A percentile compares a stretch with the other conserved stretches of the same genome.
Evolutionary conservation across 169 alveolate species (phyloP).

Genomic region (Eimeria maxima): DNA sequence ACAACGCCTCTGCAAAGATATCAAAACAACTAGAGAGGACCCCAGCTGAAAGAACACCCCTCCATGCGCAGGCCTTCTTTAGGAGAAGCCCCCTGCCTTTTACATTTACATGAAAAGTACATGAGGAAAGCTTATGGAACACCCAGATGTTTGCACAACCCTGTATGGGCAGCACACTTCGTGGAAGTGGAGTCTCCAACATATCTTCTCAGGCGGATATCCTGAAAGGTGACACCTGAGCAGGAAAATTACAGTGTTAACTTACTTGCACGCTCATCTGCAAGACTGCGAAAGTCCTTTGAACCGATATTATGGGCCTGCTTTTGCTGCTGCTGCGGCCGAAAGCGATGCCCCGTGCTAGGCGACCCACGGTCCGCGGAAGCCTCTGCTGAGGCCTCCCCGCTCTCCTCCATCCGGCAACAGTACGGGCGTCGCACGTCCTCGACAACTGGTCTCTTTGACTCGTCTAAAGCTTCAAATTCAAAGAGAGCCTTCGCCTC

Average conservation of each 20-base stretch:
- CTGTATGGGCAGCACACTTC: not conserved
- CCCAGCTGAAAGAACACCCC: not conserved
- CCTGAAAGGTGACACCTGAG: not conserved
- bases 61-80: not conserved
- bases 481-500: not conserved
- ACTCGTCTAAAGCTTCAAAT: not conserved
- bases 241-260: not conserved
- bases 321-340: slow-evolving; percentile 61
- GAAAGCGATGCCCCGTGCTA: slow-evolving; percentile 36
- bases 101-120: not conserved
- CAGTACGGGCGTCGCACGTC: not conserved
- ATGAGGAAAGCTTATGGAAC: not conserved
- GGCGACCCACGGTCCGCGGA: slow-evolving; percentile 67
- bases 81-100: not conserved
- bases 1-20: slow-evolving; percentile 33
- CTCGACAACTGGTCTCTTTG: not conserved
- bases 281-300: slow-evolving; percentile 22
- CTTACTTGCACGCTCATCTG: slow-evolving; percentile 72
- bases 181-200: not conserved
- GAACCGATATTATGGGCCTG: not conserved
- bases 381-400: slow-evolving; percentile 76
- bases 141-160: not conserved
- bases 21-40: not conserved
- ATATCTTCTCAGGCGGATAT: no score
- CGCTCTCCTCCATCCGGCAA: slow-evolving; percentile 80